phyloP scores from a whole-genome alignment of 2,329 filamentous ascomycete species.

The Pleomassaria siparia region DNA sequence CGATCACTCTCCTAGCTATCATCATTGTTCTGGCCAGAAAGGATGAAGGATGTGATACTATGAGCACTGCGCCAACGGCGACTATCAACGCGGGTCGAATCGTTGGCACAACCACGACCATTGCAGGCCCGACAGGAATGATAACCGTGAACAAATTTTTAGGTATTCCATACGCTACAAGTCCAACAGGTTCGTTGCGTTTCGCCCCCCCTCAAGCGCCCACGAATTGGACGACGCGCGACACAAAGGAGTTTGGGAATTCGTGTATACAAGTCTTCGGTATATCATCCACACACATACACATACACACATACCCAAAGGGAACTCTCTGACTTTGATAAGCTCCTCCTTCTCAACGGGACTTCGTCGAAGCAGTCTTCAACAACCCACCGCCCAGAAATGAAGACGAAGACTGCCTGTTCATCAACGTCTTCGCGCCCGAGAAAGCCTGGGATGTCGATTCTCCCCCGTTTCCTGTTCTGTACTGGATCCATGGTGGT shows the following conservation, averaged over 20 bases:
- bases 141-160: constrained; percentile 30
- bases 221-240: constrained; percentile 7
- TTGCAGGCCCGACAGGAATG: constrained; percentile 18
- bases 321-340: constrained; percentile 13
- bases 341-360: constrained; percentile 20
- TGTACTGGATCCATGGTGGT: constrained; percentile 37
- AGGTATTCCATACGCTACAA: constrained; percentile 32
- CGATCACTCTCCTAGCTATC: background rate
- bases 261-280: constrained; percentile 1
- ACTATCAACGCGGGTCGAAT: constrained; percentile 8
- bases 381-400: constrained; percentile 22
- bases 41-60: constrained; percentile 1
- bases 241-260: constrained; percentile 3
- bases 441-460: constrained; percentile 9
- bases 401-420: constrained; percentile 44
- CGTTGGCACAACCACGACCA: constrained; percentile 24
- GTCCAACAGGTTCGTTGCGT: constrained; percentile 18
- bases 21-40: background rate
- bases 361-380: constrained; percentile 21
- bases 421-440: constrained; percentile 40
- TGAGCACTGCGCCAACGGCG: constrained; percentile 8
- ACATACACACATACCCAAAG: constrained; percentile 7
- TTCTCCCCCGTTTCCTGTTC: constrained; percentile 16
- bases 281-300: background rate
- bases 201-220: constrained; percentile 23